Conservation (phyloP, 2,329 filamentous ascomycete genomes). For the Phyllosticta capitalensis region DNA sequence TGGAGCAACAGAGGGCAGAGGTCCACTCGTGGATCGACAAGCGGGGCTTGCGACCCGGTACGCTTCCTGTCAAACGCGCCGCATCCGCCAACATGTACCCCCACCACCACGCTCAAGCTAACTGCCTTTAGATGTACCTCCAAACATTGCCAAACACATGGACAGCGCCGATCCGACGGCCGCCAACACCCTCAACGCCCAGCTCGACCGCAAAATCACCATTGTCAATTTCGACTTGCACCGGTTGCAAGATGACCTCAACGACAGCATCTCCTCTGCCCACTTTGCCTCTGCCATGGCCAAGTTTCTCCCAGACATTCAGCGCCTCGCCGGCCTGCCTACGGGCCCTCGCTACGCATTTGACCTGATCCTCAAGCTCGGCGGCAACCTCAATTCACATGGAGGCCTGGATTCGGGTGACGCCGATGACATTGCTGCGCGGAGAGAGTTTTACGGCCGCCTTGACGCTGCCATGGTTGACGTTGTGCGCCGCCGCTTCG, state of each 20-base stretch:
- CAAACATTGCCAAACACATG: conserved; percentile 44
- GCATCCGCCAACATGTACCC: not conserved
- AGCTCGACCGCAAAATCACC: conserved; percentile 49
- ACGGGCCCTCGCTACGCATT: conserved; percentile 41
- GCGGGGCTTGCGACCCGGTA: conserved; percentile 43
- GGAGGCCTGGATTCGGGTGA: conserved; percentile 42
- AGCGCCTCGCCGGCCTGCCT: conserved; percentile 39
- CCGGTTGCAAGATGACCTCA: conserved; percentile 46
- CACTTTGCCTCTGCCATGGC: conserved; percentile 46
- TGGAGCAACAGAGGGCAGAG: conserved; percentile 42
- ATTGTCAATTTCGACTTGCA: conserved; percentile 49
- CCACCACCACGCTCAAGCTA: conserved; percentile 14
- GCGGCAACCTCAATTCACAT: conserved; percentile 46
- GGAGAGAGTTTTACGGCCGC: conserved; percentile 40
- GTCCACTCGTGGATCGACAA: conserved; percentile 49
- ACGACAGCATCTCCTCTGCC: conserved; percentile 43
- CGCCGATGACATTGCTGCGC: conserved; percentile 37
- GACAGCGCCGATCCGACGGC: conserved; percentile 40
- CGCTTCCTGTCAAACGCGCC: conserved; percentile 13
- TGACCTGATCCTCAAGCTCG: conserved; percentile 46
- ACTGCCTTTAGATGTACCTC: conserved; percentile 47
- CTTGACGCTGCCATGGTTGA: conserved; percentile 44
- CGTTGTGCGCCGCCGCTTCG: conserved; percentile 40
- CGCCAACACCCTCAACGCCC: conserved; percentile 43
- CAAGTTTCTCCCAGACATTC: conserved; percentile 46